phyloP scores from a whole-genome alignment of 2,329 filamentous ascomycete genomes.

The Balansia obtecta region DNA sequence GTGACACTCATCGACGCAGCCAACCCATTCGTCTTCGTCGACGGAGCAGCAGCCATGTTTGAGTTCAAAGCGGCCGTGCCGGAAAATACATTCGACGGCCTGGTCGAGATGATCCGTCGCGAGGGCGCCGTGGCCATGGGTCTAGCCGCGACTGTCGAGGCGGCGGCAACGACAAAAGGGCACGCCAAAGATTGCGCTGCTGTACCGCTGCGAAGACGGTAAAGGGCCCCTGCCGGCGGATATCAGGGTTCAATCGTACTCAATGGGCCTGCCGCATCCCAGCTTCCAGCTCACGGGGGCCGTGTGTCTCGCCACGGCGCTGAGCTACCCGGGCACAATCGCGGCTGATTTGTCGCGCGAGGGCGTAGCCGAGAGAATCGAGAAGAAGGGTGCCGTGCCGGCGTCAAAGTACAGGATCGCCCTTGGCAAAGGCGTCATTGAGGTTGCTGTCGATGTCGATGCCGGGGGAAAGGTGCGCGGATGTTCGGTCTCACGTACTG shows the following conservation, averaged over 20 bases:
- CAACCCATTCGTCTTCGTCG: conserved; percentile 35
- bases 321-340: conserved; percentile 29
- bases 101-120: conserved; percentile 39
- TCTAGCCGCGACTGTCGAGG: conserved; percentile 27
- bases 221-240: conserved; percentile 24
- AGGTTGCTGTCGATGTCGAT: neutral
- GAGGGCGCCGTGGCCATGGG: conserved; percentile 46
- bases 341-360: conserved; percentile 8
- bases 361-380: too few species aligned
- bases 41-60: conserved; percentile 18
- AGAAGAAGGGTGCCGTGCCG: neutral
- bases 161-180: conserved; percentile 13
- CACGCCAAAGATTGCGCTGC: neutral
- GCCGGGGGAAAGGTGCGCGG: neutral
- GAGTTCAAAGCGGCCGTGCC: neutral
- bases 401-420: neutral
- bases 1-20: conserved; percentile 23
- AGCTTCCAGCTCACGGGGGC: conserved; percentile 40
- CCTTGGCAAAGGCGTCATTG: neutral
- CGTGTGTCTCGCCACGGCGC: conserved; percentile 32
- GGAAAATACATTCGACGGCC: conserved; percentile 4
- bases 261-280: conserved; percentile 37
- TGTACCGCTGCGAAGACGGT: conserved; percentile 1
- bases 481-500: neutral
- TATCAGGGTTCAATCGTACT: conserved; percentile 32